Evolutionary conservation across 768 basidiomycete species (phyloP).

Genomic region (Pseudohyphozyma bogoriensis): DNA sequence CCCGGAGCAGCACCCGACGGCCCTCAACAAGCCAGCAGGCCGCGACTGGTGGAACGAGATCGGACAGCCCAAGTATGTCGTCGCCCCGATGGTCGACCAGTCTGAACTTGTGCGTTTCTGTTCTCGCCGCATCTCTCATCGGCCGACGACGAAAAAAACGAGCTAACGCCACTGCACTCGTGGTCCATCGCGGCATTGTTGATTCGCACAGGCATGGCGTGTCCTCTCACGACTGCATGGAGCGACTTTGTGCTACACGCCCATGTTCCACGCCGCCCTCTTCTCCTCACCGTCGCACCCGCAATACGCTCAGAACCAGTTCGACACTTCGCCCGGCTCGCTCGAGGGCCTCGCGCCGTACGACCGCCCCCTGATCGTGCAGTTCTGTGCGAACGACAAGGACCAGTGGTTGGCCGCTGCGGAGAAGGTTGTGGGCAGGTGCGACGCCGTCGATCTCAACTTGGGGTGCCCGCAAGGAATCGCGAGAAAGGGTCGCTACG

Average conservation of each 20-base stretch:
- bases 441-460: constrained; percentile 92
- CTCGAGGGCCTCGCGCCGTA: constrained; percentile 64
- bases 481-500: constrained; percentile 74
- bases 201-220: constrained; percentile 76
- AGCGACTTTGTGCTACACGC: constrained; percentile 83
- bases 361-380: constrained; percentile 32
- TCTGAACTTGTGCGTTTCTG: constrained; percentile 68
- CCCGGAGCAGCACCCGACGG: neutral
- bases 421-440: constrained; percentile 53
- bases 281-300: constrained; percentile 50
- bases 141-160: neutral
- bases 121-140: neutral
- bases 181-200: neutral
- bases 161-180: constrained; percentile 1
- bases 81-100: constrained; percentile 98
- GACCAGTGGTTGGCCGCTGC: constrained; percentile 69
- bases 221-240: constrained; percentile 71
- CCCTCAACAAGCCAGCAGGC: constrained; percentile 30
- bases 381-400: constrained; percentile 85
- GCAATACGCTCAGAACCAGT: constrained; percentile 53
- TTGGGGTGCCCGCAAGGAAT: constrained; percentile 87
- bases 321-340: constrained; percentile 52
- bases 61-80: constrained; percentile 75
- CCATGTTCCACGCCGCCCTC: constrained; percentile 95
- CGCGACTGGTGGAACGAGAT: constrained; percentile 38